Base-by-base conservation (phyloP, 1,139 yeast genomes). In the Hyphopichia wangnamkhiaoensis region DNA sequence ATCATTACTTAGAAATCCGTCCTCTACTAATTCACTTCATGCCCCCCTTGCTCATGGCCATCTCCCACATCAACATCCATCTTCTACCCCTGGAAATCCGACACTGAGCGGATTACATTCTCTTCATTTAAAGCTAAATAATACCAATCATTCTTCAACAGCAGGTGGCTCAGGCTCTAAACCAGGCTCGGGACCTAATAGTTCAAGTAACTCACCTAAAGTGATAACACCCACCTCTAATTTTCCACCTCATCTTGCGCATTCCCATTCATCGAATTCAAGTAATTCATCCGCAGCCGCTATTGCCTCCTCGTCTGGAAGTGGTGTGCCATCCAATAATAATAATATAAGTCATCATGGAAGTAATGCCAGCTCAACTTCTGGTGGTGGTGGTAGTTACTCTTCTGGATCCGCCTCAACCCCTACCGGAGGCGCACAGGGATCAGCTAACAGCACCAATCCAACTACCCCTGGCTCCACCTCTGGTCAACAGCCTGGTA, bases 1-100 rank as follows among this genome's bases (percentile, higher is more conserved):
- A 1, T 47, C 59, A 23, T 38, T 57, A 35, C 40, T 56, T n/a
- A 44, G 59, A 25, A 53, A 44, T 37, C 55, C 52, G 35, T 56
- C 61, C 3, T 46, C 45, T 32, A 40, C 30, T 4, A 35, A 30
- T 19, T 20, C 28, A 17, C 10, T 35, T n/a, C 38, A 35, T 31
- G 37, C 37, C 34, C 42, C 18, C 17, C 34, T 10, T 4, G 4
- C 28, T 10, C 27, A 32, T n/a, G 4, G 13, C 9, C 33, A 12
- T 25, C 13, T 9, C 28, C 32, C 16, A 29, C 17, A 17, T 15
- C 9, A 5, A 12, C 58, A 53, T 33, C 54, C 43, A 28, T 27
- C 45, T 38, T 13, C 49, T 41, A 10, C 49, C 40, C 16, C 58
- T 39, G 21, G 37, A 39, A 18, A 47, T 41, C 24, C 52, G 39